These are phyloP conservation scores for Euphorbia peplus DNA, from an alignment of 345 rosid species.

Conservation along the genomic window DNA sequence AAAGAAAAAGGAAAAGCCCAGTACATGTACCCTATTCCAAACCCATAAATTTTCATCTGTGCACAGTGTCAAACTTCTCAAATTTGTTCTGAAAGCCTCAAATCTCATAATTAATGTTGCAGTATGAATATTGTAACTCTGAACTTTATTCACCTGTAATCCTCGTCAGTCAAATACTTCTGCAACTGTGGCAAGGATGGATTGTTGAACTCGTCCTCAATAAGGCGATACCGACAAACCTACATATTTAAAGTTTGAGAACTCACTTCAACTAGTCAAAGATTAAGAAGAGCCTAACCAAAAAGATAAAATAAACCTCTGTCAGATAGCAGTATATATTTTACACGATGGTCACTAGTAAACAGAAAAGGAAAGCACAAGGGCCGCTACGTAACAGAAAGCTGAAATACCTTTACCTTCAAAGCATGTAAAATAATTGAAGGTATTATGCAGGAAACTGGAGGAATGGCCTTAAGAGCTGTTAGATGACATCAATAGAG, in stretches of 20 bases:
- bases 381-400: background rate
- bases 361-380: background rate
- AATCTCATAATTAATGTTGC: background rate
- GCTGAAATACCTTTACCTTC: background rate
- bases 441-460: background rate
- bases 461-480: background rate
- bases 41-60: background rate
- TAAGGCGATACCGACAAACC: conserved; percentile 71
- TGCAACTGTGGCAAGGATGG: conserved; percentile 65
- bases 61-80: background rate
- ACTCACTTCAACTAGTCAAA: background rate
- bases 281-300: background rate
- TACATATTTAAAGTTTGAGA: conserved; percentile 32
- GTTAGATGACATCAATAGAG: background rate
- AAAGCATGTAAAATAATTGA: background rate
- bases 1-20: background rate
- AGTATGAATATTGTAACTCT: background rate
- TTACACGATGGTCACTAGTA: background rate
- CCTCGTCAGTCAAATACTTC: conserved; percentile 77
- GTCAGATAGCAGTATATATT: background rate
- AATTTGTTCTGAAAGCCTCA: background rate
- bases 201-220: conserved; percentile 81
- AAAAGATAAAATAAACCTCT: background rate
- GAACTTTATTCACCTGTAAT: conserved; percentile 53
- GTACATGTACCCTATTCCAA: background rate